Conservation (phyloP, 176 grass and related monocot genomes). For the Themeda triandra region DNA sequence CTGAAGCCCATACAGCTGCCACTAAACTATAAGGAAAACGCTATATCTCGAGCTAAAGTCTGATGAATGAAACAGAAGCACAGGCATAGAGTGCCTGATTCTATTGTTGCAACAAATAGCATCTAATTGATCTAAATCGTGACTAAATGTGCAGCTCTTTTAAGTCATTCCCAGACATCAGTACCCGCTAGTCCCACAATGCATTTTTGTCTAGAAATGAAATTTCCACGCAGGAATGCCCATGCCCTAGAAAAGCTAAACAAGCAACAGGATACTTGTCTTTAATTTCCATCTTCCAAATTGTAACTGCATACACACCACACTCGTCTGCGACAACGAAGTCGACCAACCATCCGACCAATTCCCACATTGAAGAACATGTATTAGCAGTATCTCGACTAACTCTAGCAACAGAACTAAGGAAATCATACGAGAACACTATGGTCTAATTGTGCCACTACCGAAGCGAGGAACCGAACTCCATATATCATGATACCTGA, state of each 20-base stretch:
- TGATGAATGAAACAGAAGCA: not conserved
- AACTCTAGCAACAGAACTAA: not conserved
- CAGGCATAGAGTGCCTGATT: not conserved
- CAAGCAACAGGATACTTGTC: not conserved
- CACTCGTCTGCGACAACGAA: not conserved
- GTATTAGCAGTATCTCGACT: not conserved
- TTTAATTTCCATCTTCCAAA: not conserved
- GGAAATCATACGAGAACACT: not conserved
- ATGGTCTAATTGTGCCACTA: not conserved
- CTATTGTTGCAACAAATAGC: not conserved
- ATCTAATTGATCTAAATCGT: not conserved
- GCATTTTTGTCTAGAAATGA: not conserved
- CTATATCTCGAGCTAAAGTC: not conserved
- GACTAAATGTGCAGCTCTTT: not conserved
- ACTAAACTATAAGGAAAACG: not conserved
- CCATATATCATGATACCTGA: constrained; percentile 58
- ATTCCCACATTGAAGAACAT: not conserved
- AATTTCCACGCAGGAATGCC: not conserved
- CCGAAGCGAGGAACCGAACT: not conserved
- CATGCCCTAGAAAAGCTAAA: not conserved
- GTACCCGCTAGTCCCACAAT: not conserved
- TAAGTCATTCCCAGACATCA: not conserved
- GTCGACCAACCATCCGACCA: not conserved
- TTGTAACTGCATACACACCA: not conserved
- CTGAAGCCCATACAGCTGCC: not conserved